These are phyloP conservation scores for Termitomyces sp. DNA, from an alignment of 768 basidiomycete genomes.

Conservation along the genomic window DNA sequence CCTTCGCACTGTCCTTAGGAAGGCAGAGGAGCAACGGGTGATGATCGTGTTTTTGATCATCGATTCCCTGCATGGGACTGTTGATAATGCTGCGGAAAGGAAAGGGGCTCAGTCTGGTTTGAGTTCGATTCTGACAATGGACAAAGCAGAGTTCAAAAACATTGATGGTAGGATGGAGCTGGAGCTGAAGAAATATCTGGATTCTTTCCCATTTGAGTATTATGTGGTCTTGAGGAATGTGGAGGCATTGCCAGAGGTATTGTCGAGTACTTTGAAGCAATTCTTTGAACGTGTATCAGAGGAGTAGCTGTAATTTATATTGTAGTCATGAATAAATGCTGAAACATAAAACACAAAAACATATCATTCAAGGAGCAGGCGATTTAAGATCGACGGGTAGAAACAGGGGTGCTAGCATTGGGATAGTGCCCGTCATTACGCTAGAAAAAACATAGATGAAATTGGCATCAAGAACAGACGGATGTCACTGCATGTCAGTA, in stretches of 20 bases:
- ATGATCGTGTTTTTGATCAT: constrained; percentile 96
- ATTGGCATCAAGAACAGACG: too few species aligned
- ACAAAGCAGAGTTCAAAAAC: constrained; percentile 82
- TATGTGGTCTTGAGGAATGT: constrained; percentile 91
- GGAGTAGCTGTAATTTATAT: constrained; percentile 30
- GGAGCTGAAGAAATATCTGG: constrained; percentile 83
- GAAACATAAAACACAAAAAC: neutral
- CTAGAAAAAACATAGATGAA: constrained; percentile 7
- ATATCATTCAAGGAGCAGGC: too few species aligned
- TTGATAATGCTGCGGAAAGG: constrained; percentile 11
- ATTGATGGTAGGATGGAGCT: constrained; percentile 82
- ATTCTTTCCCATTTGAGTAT: constrained; percentile 97
- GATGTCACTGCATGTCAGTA: too few species aligned
- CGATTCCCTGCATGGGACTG: constrained; percentile 67
- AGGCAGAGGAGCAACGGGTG: constrained; percentile 84
- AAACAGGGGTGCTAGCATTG: neutral
- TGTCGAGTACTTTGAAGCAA: constrained; percentile 85
- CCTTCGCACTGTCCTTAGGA: constrained; percentile 72
- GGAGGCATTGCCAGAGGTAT: constrained; percentile 86
- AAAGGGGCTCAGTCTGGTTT: constrained; percentile 16
- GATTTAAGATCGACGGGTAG: too few species aligned
- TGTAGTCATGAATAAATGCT: neutral
- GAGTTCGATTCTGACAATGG: constrained; percentile 88
- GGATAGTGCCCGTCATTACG: constrained; percentile 12
- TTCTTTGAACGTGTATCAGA: constrained; percentile 86